A percentile compares a stretch with the other conserved stretches of the same genome.
Evolutionary conservation across 2,329 filamentous ascomycete species (phyloP).

Genomic region (Ophiocordyceps camponoti-rufipedis): DNA sequence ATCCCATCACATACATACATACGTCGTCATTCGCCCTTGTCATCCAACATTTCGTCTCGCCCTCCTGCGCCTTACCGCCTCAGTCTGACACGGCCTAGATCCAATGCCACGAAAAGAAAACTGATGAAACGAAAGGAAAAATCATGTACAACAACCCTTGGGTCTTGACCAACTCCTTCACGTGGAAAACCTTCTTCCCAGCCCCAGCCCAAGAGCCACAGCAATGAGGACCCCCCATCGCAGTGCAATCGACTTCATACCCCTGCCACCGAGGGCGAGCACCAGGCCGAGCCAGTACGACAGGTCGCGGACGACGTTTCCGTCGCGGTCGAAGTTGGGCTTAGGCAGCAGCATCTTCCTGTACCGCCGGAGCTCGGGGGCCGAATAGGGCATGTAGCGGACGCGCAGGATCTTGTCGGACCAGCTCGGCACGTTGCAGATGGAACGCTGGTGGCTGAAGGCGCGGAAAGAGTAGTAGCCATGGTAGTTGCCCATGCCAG

Average conservation of each 20-base stretch:
- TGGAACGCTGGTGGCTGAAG: conserved; percentile 20
- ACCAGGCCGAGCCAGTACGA: conserved; percentile 36
- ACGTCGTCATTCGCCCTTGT: background rate
- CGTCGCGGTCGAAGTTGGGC: conserved; percentile 45
- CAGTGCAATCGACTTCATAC: conserved; percentile 28
- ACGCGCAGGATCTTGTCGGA: conserved; percentile 37
- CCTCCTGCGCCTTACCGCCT: background rate
- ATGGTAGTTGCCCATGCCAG: conserved; percentile 29
- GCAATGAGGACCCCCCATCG: conserved; percentile 28
- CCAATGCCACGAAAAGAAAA: background rate
- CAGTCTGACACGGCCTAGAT: background rate
- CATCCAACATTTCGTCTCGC: background rate
- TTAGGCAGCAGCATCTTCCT: conserved; percentile 21
- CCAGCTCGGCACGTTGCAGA: conserved; percentile 19
- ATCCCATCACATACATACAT: background rate
- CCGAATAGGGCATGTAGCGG: conserved; percentile 46
- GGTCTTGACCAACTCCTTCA: background rate
- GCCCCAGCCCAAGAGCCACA: conserved; percentile 16
- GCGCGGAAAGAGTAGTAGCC: conserved; percentile 27
- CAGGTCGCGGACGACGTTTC: conserved; percentile 29
- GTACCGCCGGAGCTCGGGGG: conserved; percentile 24
- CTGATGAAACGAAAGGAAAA: background rate
- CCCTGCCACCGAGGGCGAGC: conserved; percentile 30
- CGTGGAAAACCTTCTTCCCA: conserved; percentile 10
- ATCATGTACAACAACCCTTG: background rate